Percentiles rank a stretch among this genome's conserved stretches.
Conservation (phyloP, 129 eudicot genomes). For the Gnaphalium uliginosum region DNA sequence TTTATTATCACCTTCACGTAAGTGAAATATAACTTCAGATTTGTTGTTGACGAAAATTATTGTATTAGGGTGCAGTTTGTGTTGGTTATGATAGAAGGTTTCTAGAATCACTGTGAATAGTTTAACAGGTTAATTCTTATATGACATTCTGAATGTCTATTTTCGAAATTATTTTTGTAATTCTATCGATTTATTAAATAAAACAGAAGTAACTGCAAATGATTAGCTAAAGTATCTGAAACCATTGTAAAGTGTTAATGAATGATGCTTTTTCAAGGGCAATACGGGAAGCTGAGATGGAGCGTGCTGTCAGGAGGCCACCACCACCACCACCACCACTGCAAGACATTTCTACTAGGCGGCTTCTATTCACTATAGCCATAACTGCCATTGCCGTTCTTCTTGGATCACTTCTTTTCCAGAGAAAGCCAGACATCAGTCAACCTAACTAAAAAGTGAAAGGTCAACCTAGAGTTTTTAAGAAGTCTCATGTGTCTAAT, state of each 20-base stretch:
- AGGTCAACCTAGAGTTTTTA: slow-evolving; percentile 8
- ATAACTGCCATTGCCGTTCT: slow-evolving; percentile 47
- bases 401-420: slow-evolving; percentile 72
- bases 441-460: slow-evolving; percentile 37
- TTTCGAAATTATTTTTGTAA: neutral
- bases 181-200: neutral
- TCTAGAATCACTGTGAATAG: neutral
- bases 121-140: neutral
- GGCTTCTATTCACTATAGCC: slow-evolving; percentile 32
- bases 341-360: slow-evolving; percentile 39
- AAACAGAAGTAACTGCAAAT: neutral
- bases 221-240: neutral
- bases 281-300: slow-evolving; percentile 53
- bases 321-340: slow-evolving; percentile 48
- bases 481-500: slow-evolving; percentile 22
- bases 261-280: slow-evolving; percentile 34
- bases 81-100: neutral
- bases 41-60: neutral
- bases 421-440: slow-evolving; percentile 57
- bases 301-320: slow-evolving; percentile 42
- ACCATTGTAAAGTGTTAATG: neutral
- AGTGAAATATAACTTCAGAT: neutral
- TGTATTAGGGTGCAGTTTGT: neutral
- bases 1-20: neutral
- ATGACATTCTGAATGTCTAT: neutral